Evolutionary conservation across 495 filamentous ascomycete species (phyloP).

Genomic region (Cetradonia linearis): DNA sequence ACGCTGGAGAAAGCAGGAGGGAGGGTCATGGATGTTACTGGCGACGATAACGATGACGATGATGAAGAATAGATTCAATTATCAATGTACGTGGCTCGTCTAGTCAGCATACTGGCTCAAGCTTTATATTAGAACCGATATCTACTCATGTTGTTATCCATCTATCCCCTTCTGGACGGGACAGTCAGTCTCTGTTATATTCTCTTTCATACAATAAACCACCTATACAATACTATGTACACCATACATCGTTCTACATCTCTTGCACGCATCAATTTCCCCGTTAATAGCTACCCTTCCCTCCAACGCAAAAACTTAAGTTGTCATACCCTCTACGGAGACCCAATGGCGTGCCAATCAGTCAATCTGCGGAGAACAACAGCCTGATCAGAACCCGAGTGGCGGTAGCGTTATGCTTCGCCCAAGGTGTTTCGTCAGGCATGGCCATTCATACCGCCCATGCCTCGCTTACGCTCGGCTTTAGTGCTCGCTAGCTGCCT

Average conservation of each 20-base stretch:
- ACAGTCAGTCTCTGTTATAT: too few species aligned
- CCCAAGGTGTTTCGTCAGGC: slow-evolving; percentile 6
- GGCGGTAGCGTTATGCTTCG: slow-evolving; percentile 22
- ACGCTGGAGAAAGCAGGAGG: slow-evolving; percentile 67
- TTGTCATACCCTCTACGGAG: slow-evolving; percentile 49
- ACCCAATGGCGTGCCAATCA: slow-evolving; percentile 76
- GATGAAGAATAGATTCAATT: slow-evolving; percentile 34
- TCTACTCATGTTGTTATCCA: too few species aligned
- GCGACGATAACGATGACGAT: slow-evolving; percentile 61
- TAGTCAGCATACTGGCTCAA: slow-evolving; percentile 21
- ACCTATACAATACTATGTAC: too few species aligned
- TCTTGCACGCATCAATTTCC: background rate
- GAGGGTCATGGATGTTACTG: slow-evolving; percentile 69
- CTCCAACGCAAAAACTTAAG: slow-evolving; percentile 75
- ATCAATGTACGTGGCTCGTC: slow-evolving; percentile 8
- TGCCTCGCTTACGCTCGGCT: background rate
- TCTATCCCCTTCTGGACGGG: too few species aligned
- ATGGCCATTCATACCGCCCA: slow-evolving; percentile 1
- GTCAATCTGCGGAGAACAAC: slow-evolving; percentile 87
- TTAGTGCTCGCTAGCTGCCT: too few species aligned
- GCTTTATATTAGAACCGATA: slow-evolving; percentile 16
- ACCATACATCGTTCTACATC: too few species aligned
- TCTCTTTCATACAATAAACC: too few species aligned
- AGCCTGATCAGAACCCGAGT: slow-evolving; percentile 30
- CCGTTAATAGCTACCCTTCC: slow-evolving; percentile 1